Evolutionary conservation across 1,284 basidiomycete genomes (phyloP).

Genomic region (Rhodotorula sp.): DNA sequence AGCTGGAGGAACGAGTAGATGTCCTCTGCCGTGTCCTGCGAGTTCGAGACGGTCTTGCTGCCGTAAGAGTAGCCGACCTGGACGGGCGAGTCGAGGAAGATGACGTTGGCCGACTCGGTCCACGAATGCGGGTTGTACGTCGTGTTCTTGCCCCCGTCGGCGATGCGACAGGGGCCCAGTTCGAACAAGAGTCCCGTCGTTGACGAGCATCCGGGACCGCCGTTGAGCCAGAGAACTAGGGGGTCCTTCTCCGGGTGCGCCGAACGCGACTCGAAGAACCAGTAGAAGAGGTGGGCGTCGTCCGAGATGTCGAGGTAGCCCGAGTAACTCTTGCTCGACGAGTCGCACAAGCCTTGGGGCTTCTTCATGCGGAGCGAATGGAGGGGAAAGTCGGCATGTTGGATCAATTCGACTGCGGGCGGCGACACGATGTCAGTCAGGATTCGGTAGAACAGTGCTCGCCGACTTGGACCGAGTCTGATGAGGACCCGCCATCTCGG

Average conservation of each 20-base stretch:
- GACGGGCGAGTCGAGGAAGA: conserved; percentile 57
- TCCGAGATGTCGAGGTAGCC: conserved; percentile 85
- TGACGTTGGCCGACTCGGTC: conserved; percentile 59
- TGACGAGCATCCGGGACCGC: conserved; percentile 60
- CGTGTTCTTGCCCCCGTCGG: conserved; percentile 65
- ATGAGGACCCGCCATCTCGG: too few relatives aligned
- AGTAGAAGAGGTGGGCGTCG: conserved; percentile 80
- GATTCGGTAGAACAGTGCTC: too few relatives aligned
- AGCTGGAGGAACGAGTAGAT: conserved; percentile 68
- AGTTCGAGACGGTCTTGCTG: conserved; percentile 67
- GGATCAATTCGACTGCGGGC: conserved; percentile 72
- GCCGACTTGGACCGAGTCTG: too few relatives aligned
- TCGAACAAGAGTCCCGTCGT: conserved; percentile 56
- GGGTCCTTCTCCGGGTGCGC: conserved; percentile 70
- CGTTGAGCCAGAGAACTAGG: conserved; percentile 84
- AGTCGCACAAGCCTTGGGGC: conserved; percentile 64
- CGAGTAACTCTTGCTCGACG: conserved; percentile 77
- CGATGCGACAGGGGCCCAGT: conserved; percentile 77
- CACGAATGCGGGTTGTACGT: conserved; percentile 72
- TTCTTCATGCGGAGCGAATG: conserved; percentile 64
- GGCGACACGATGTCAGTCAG: neutral
- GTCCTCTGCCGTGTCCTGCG: conserved; percentile 72
- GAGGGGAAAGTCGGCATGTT: conserved; percentile 65
- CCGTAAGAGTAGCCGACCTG: conserved; percentile 81
- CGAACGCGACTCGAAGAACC: conserved; percentile 77